phyloP scores from a whole-genome alignment of 345 rosid species.

The Nephelium lappaceum region DNA sequence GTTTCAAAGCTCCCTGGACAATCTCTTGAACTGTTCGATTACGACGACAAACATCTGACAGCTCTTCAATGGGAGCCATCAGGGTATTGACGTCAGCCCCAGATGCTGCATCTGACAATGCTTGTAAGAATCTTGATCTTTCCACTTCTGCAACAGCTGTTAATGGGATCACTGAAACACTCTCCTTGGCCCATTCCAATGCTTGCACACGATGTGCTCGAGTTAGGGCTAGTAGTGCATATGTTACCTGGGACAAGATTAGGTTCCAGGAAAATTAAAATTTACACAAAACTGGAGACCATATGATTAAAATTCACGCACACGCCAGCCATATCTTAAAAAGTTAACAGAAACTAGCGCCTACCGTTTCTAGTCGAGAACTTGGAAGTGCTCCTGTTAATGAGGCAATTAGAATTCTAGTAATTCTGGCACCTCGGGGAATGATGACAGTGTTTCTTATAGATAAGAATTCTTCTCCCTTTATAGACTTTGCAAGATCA shows the following conservation, averaged over 20 bases:
- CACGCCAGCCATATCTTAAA: background rate
- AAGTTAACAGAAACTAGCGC: conserved; percentile 7
- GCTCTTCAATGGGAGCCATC: conserved; percentile 74
- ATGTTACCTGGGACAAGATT: conserved; percentile 55
- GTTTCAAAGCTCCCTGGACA: conserved; percentile 88
- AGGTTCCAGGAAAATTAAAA: background rate
- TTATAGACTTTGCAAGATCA: conserved; percentile 72
- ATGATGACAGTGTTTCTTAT: conserved; percentile 69
- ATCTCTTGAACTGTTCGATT: conserved; percentile 92
- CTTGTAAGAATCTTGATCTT: conserved; percentile 65
- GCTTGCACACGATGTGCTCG: conserved; percentile 65
- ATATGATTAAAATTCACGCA: background rate
- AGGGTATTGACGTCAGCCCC: conserved; percentile 66
- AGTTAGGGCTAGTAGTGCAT: conserved; percentile 72
- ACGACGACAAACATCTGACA: conserved; percentile 92
- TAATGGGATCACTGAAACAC: conserved; percentile 69
- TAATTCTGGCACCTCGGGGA: conserved; percentile 82
- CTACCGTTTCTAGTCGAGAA: conserved; percentile 90
- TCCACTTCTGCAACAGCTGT: conserved; percentile 81
- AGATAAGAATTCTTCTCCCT: conserved; percentile 62
- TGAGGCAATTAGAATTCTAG: conserved; percentile 85
- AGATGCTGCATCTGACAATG: conserved; percentile 72
- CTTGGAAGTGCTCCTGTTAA: conserved; percentile 96
- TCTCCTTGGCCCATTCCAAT: conserved; percentile 79
- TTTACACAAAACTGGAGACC: background rate